Base-by-base conservation (phyloP, 2,329 filamentous ascomycete genomes). In the Neonectria coccinea region DNA sequence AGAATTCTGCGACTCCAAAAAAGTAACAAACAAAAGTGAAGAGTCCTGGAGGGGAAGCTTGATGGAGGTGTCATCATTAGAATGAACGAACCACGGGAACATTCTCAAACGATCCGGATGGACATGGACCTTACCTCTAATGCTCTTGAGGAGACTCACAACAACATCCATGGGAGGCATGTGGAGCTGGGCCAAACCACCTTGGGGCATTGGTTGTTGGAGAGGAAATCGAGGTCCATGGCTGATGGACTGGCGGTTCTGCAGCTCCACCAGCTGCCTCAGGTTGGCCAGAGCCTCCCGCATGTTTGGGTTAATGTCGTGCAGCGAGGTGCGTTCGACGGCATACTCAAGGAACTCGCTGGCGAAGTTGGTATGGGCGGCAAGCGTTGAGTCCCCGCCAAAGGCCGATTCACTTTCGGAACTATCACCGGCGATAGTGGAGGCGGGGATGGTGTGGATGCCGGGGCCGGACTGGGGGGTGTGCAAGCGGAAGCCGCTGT, bases 111-210 rank as follows among this genome's bases (percentile, higher is more conserved):
- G 25, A 22, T 12, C 18, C 4, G 27, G 47, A 31, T 20, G n/a
- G n/a, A 33, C 7, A 14, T 18, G 27, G 6, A 14, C 54, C 73
- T 60, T 76, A 81, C 83, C 74, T 72, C 83, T 85, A 52, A 84
- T 76, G 48, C 83, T 80, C 56, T 85, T 83, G 51, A 88, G 74
- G 41, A 85, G 73, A 9, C 76, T 75, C 2, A 86, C 80, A 2
- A 88, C 85, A 2, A 84, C 74, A 6, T 81, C 77, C 75, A 85
- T 81, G 0, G 86, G 85, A 8, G 86, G 86, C 79, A 88, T 82
- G 3, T 83, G 81, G n/a, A 88, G 75, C 57, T 86, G 84, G n/a
- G 79, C 76, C 22, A 87, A 73, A 1, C 81, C 81, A 2, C 82
- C 83, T 2, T 77, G 77, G 0, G 84, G 82, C 6, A 86, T 66